Evolutionary conservation across 306 rosid species (phyloP).

Genomic region (Castanopsis chinensis): DNA sequence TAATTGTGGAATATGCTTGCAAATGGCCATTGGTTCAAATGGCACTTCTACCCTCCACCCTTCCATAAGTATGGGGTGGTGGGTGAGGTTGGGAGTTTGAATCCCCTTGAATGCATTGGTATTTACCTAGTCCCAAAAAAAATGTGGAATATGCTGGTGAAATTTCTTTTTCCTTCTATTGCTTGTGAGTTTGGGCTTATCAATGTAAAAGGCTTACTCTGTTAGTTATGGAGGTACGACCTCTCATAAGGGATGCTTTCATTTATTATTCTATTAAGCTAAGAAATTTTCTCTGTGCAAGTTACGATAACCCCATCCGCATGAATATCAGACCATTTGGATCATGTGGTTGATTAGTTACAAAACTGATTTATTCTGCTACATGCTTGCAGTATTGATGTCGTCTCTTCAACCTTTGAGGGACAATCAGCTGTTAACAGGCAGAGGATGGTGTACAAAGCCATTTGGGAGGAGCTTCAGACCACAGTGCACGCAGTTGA

Average conservation of each 20-base stretch:
- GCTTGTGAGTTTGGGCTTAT: no score
- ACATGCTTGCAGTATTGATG: slow-evolving; percentile 64
- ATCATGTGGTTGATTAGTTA: neutral
- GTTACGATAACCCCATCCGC: neutral
- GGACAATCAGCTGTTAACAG: slow-evolving; percentile 89
- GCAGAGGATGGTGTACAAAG: slow-evolving; percentile 97
- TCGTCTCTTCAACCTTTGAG: slow-evolving; percentile 74
- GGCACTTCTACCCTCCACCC: no score
- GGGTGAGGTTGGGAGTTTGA: no score
- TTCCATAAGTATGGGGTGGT: no score
- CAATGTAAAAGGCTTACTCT: no score
- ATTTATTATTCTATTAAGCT: neutral
- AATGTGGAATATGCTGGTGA: no score
- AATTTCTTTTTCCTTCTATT: no score
- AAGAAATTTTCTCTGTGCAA: neutral
- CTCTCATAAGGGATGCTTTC: neutral
- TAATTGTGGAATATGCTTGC: no score
- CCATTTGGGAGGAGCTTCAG: slow-evolving; percentile 99
- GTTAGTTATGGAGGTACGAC: no score
- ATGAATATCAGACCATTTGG: neutral
- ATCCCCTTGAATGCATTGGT: no score
- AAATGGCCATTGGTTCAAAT: no score
- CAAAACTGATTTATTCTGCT: neutral
- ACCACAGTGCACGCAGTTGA: slow-evolving; percentile 92
- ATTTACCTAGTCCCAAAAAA: no score